Base-by-base conservation (phyloP, 768 basidiomycete species). In the Megacollybia marginata region DNA sequence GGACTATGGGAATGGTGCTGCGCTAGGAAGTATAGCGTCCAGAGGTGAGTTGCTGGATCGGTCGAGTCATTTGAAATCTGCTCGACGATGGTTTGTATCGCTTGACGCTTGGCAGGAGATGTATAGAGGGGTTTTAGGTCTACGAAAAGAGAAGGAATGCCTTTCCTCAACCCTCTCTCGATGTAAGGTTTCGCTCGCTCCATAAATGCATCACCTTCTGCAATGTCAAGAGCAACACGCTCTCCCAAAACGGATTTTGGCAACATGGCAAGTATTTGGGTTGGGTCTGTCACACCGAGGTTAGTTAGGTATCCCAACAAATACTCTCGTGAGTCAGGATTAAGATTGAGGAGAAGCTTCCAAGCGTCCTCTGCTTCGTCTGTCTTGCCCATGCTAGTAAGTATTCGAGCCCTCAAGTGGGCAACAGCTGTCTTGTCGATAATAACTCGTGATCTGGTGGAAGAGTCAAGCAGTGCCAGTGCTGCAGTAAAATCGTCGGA, bases 11-110 rank as follows among this genome's bases (percentile, higher is more conserved):
- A 87, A 59, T 90, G 75, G 61, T 94, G 93, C 57, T 95, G 91
- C 0, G 92, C 85, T 46, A 98, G 83, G 74, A 88, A 96, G 70
- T 95, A 98, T 35, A 97, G 79, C 9, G 88, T 84, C 96, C 96
- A 99, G 10, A 98, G 77, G 57, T 95, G 88, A 13, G 80, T 83
- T 4, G 91, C 83, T 1, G 95, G 93, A 42, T 85, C 82, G 23
- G 70, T 53, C 9, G 62, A 52, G 9, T 62, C 51, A 1, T 64
- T 52, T 4, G 61, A 55, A 40, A 71, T 65, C 5, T 72, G 69
- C 60, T 88, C 80, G 2, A 82, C 76, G 33, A 86, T 72, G n/a
- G 76, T 74, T 57, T 92, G 83, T 42, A 98, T 80, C 7, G 71
- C 66, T 33, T 71, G 65, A 45, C 79, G 80, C 62, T 95, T 98